Base-by-base conservation (phyloP, 768 basidiomycete genomes). In the Tylopilus rubrobrunneus region DNA sequence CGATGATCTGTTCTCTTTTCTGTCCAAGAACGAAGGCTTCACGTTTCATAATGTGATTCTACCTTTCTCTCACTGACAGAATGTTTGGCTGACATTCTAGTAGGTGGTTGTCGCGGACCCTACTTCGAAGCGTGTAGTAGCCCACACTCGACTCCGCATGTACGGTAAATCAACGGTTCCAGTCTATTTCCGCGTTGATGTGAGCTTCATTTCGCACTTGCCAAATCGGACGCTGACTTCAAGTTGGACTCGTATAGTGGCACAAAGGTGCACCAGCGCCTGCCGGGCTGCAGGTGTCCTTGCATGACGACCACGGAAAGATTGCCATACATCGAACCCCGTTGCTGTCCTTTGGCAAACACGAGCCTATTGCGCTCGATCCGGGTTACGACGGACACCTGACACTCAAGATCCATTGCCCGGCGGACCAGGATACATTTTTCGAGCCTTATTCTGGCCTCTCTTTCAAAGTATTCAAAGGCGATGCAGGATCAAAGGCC, bases 391-490 rank as follows among this genome's bases (percentile, higher is more conserved):
- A 57, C 28, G 53, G 53, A 27, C 43, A 43, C 0, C 39, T 57
- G 45, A 57, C 36, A 5, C 40, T 57, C 3, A 45, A 55, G 45
- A 27, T 57, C 37, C 55, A 46, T 21, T 37, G 47, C 9, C 47
- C 56, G 0, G 25, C 15, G 19, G 40, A 10, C 11, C 4, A 34
- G 12, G 34, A 33, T 4, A 3, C 31, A 27, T 21, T 29, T 15
- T 57, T 57, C 21, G 48, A 50, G 10, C 56, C 56, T 2, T 57
- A 50, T n/a, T 46, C 52, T 21, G 48, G 56, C 14, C 14, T 57
- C 17, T 55, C 52, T n/a, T 48, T 57, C 21, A 14, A 47, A 12
- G 53, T 39, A 19, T 36, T 19, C 23, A 53, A 48, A 29, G 15
- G 25, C 25, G 25, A 25, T 5, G 25, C 5, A 1, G 19, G 19